Percentiles rank a stretch among this genome's conserved stretches.
These are phyloP conservation scores for Beauveria rudraprayagi DNA, from an alignment of 2,329 filamentous ascomycete species.

Conservation along the genomic window DNA sequence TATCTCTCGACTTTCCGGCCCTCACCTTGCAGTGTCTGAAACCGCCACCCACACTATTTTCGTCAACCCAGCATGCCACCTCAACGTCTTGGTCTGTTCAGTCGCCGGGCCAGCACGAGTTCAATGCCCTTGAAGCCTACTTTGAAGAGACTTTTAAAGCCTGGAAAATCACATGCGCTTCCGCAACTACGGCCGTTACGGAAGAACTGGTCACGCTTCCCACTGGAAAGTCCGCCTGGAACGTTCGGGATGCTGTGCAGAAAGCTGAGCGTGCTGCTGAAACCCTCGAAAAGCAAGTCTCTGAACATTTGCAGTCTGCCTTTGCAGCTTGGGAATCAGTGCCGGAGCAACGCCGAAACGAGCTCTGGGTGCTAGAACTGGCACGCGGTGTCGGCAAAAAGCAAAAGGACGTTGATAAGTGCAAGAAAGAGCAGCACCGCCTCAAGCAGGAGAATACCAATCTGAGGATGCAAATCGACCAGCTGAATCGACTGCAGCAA, in stretches of 20 bases:
- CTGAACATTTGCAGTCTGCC: constrained; percentile 67
- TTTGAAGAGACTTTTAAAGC: constrained; percentile 60
- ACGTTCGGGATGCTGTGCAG: constrained; percentile 38
- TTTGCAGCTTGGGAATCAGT: constrained; percentile 70
- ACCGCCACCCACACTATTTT: constrained; percentile 74
- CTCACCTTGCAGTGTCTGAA: constrained; percentile 75
- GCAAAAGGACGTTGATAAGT: constrained; percentile 44
- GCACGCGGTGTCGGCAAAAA: constrained; percentile 51
- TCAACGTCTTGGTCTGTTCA: constrained; percentile 73
- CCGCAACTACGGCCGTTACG: constrained; percentile 38
- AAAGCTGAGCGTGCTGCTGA: constrained; percentile 45
- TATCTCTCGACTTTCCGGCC: constrained; percentile 76
- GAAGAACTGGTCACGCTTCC: constrained; percentile 47
- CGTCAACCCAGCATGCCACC: constrained; percentile 69
- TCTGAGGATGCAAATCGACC: constrained; percentile 50
- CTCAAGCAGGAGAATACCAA: constrained; percentile 50
- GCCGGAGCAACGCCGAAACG: constrained; percentile 44
- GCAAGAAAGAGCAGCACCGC: constrained; percentile 41
- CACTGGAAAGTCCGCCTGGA: constrained; percentile 28
- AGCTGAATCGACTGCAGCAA: constrained; percentile 50
- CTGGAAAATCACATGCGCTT: constrained; percentile 50
- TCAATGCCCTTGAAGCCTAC: constrained; percentile 59
- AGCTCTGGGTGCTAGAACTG: constrained; percentile 55
- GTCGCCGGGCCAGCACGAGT: constrained; percentile 66
- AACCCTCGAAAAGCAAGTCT: constrained; percentile 59